Evolutionary conservation across 495 filamentous ascomycete genomes (phyloP).

Genomic region (Penicillium turbatum): DNA sequence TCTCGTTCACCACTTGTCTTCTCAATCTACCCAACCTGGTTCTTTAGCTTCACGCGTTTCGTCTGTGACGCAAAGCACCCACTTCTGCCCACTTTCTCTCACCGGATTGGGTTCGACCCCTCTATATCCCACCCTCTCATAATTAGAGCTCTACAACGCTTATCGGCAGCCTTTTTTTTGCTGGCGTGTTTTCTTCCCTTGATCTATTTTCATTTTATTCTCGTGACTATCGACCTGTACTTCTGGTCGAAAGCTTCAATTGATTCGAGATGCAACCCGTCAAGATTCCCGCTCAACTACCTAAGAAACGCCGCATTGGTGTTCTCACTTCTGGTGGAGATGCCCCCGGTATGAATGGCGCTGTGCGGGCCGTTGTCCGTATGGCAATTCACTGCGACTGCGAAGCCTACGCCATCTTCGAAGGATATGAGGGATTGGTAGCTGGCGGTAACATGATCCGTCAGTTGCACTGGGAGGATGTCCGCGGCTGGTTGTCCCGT

Average conservation of each 20-base stretch:
- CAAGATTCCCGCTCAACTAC: constrained; percentile 32
- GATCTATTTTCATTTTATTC: constrained; percentile 2
- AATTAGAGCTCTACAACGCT: constrained; percentile 12
- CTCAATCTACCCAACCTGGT: not conserved
- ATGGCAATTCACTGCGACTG: constrained; percentile 85
- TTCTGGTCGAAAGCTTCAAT: constrained; percentile 14
- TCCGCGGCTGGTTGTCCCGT: constrained; percentile 89
- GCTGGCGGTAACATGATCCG: constrained; percentile 82
- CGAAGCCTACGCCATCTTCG: constrained; percentile 84
- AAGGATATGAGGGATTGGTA: constrained; percentile 96
- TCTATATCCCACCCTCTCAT: constrained; percentile 20
- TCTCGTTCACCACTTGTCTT: not conserved
- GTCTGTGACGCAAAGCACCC: constrained; percentile 36
- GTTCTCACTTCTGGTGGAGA: constrained; percentile 98
- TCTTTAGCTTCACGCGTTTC: constrained; percentile 9
- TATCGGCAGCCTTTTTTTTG: constrained; percentile 13
- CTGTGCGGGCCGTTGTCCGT: constrained; percentile 87
- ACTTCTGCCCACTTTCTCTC: constrained; percentile 42
- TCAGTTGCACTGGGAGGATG: constrained; percentile 88
- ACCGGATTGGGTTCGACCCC: constrained; percentile 37
- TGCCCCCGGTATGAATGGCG: constrained; percentile 96
- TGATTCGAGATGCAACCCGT: constrained; percentile 32
- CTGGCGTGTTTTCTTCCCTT: constrained; percentile 1
- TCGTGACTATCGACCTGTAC: constrained; percentile 14
- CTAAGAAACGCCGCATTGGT: constrained; percentile 75